Evolutionary conservation across 176 grass and related monocot genomes (phyloP), one percentile per base, ranked within the genome.

Genomic region (Eragrostis nindensis): DNA sequence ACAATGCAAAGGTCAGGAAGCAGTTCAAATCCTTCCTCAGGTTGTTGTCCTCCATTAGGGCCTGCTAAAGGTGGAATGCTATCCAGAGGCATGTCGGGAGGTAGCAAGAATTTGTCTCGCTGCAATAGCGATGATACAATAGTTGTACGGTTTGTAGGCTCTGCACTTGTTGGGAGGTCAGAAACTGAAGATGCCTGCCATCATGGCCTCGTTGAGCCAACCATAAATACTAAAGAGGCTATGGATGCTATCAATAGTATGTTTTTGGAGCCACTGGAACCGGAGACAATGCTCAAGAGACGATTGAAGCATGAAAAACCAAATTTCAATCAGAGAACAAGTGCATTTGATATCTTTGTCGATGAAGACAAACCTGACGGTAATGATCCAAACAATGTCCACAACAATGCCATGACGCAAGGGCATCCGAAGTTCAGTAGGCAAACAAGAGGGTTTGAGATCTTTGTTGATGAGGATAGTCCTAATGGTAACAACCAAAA

Each of bases 181-280:
- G 86, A 92, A 83, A 91, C 92, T 73, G 92, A 98, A 93, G 89
- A 91, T 88, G 88, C 92, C 44, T 95, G 88, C 66, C 92, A 98
- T 88, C 90, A 93, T 89, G 95, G 95, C 72, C 83, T 95, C 7
- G 88, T 98, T 18, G 92, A 98, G 69, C 95, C 95, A 73, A 98
- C 92, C 48, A 91, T 98, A 63, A 92, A 94, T 75, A 89, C 88
- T 55, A 93, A 95, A 62, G 95, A 98, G 75, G 95, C 92, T 40
- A 93, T 95, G 90, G 69, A 84, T 79, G 90, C 84, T 24, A 98
- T 98, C 49, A 92, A 70, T 76, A 93, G 76, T 71, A 98, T 98
- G 95, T 98, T 98, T 91, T 68, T 85, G 71, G 90, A 94, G 70
- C 95, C 95, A 66, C 56, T 98, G 36, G 95, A 98, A 66, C 85